Evolutionary conservation across 169 alveolate species (phyloP).

Genomic region (Plasmodium cynomolgi): DNA sequence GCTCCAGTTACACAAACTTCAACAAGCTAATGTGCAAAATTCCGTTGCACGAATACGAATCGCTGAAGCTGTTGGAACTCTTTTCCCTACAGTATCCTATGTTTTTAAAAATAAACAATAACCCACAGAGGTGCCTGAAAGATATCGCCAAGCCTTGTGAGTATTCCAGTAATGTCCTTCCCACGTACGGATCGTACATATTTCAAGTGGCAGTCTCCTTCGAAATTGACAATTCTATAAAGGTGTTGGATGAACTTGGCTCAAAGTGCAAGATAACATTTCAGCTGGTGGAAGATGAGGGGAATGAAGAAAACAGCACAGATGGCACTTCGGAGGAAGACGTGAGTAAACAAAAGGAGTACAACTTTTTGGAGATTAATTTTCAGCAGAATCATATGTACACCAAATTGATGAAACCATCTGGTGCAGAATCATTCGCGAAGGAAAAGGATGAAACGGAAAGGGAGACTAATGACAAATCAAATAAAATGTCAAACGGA

Average conservation of each 20-base stretch:
- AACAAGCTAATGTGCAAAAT: constrained; percentile 53
- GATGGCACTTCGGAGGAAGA: not conserved
- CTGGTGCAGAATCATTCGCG: not conserved
- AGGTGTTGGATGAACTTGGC: constrained; percentile 74
- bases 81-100: constrained; percentile 73
- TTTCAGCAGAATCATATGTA: constrained; percentile 66
- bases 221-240: constrained; percentile 76
- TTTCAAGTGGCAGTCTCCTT: constrained; percentile 68
- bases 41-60: constrained; percentile 73
- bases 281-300: constrained; percentile 57
- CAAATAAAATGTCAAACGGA: not conserved
- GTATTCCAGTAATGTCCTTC: constrained; percentile 52
- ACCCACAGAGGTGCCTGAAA: constrained; percentile 58
- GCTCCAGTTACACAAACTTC: constrained; percentile 12
- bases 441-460: constrained; percentile 8
- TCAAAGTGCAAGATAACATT: constrained; percentile 70
- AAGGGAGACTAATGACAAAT: not conserved
- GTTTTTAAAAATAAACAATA: constrained; percentile 69
- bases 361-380: constrained; percentile 62
- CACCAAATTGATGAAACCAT: constrained; percentile 33
- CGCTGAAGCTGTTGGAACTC: constrained; percentile 60
- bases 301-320: constrained; percentile 1
- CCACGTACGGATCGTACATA: constrained; percentile 70
- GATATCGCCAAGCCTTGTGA: constrained; percentile 48
- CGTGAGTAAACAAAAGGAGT: not conserved